A percentile compares a stretch with the other conserved stretches of the same genome.
Evolutionary conservation across 441 rosid species (phyloP).

Genomic region (Biscutella auriculata): DNA sequence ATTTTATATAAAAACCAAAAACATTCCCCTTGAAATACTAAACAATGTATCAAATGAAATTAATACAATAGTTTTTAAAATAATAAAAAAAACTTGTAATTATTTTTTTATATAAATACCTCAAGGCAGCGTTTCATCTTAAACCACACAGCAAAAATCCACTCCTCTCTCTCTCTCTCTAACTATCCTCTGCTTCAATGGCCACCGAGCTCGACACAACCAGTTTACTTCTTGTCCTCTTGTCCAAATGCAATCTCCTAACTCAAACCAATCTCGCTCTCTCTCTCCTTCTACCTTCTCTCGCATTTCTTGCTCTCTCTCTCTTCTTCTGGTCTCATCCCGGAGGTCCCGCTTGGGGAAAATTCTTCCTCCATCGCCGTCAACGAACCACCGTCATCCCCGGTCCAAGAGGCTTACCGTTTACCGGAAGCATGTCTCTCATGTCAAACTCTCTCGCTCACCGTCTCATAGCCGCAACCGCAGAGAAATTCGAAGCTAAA

Average conservation of each 20-base stretch:
- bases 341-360: constrained; percentile 94
- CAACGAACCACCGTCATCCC: constrained; percentile 31
- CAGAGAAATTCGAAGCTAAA: constrained; percentile 35
- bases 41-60: background rate
- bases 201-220: constrained; percentile 35
- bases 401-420: constrained; percentile 68
- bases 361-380: constrained; percentile 18
- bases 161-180: constrained; percentile 13
- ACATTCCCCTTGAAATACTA: constrained; percentile 3
- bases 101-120: constrained; percentile 14
- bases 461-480: constrained; percentile 48
- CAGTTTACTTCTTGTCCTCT: constrained; percentile 49
- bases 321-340: constrained; percentile 59
- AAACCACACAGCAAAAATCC: constrained; percentile 16
- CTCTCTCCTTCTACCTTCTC: constrained; percentile 26
- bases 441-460: constrained; percentile 61
- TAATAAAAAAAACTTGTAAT: background rate
- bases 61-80: background rate
- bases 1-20: no score
- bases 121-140: constrained; percentile 5
- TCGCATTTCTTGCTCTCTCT: constrained; percentile 29
- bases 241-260: constrained; percentile 42
- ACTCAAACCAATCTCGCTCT: constrained; percentile 33
- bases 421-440: constrained; percentile 61
- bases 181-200: constrained; percentile 24